Percentiles rank a stretch among this genome's conserved stretches.
Conservation (phyloP, 192 early-diverging fungal genomes). For the Oehlia diaphana region DNA sequence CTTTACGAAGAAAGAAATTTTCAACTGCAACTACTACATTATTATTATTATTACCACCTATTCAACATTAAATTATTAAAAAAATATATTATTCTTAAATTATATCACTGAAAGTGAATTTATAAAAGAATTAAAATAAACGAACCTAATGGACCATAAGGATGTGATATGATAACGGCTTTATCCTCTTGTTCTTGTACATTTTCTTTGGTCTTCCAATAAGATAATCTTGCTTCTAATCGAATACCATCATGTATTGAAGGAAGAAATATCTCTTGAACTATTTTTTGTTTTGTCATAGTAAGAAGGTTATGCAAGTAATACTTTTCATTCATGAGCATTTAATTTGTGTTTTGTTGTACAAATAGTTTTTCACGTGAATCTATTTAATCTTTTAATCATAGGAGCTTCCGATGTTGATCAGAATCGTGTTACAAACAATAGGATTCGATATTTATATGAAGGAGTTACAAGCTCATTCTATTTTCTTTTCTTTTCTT, state of each 20-base stretch:
- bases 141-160: slow-evolving; percentile 43
- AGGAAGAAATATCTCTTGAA: slow-evolving; percentile 2
- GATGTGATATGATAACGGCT: slow-evolving; percentile 44
- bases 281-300: background rate
- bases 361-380: no score
- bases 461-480: no score
- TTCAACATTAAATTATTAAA: background rate
- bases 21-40: slow-evolving; percentile 23
- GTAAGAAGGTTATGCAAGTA: no score
- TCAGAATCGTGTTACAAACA: no score
- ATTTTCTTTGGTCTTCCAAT: background rate
- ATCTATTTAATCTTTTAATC: no score
- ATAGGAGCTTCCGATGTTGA: no score
- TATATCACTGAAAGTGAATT: background rate
- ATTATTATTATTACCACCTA: slow-evolving; percentile 23
- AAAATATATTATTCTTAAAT: background rate
- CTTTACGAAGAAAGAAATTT: slow-evolving; percentile 7
- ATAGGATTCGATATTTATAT: no score
- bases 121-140: background rate
- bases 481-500: background rate
- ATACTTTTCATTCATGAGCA: background rate
- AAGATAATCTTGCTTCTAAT: slow-evolving; percentile 16
- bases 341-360: background rate
- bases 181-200: slow-evolving; percentile 17
- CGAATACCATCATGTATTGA: slow-evolving; percentile 15